Conservation (phyloP, 1,284 basidiomycete genomes). For the Ustilago sp. region DNA sequence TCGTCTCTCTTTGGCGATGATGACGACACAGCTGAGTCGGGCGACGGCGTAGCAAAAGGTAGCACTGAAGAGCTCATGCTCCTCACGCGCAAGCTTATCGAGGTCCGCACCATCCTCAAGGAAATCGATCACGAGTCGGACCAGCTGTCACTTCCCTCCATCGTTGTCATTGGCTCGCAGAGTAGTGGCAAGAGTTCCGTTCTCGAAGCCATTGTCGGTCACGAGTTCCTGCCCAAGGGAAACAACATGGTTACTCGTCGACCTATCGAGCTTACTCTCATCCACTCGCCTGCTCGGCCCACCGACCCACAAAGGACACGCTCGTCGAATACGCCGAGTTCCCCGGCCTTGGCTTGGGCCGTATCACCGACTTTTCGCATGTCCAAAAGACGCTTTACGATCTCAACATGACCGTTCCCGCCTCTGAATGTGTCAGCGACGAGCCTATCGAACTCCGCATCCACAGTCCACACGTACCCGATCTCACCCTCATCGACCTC, state of each 20-base stretch:
- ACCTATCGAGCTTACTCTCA: constrained; percentile 95
- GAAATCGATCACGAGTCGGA: constrained; percentile 88
- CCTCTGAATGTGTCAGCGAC: constrained; percentile 88
- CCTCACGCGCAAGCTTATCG: constrained; percentile 93
- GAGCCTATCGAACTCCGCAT: constrained; percentile 96
- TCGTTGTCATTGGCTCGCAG: constrained; percentile 98
- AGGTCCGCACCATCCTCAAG: constrained; percentile 91
- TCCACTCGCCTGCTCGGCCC: constrained; percentile 76
- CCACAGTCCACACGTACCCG: constrained; percentile 93
- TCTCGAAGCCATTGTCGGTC: constrained; percentile 95
- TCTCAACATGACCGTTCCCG: constrained; percentile 91
- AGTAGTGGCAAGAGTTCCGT: constrained; percentile 98
- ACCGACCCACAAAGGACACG: constrained; percentile 72
- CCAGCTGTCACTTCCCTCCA: constrained; percentile 90
- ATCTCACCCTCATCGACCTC: constrained; percentile 95
- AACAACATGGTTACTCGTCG: constrained; percentile 99
- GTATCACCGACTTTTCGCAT: constrained; percentile 86
- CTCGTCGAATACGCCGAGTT: constrained; percentile 89
- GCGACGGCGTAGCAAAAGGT: constrained; percentile 11
- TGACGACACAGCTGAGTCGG: constrained; percentile 8
- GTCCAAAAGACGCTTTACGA: constrained; percentile 94
- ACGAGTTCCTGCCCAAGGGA: constrained; percentile 97
- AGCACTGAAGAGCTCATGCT: constrained; percentile 77
- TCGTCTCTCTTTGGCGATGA: constrained; percentile 46
- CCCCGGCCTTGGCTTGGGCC: constrained; percentile 85